These are phyloP conservation scores for Fusarium robinianum DNA, from an alignment of 2,329 filamentous ascomycete genomes.

Conservation along the genomic window DNA sequence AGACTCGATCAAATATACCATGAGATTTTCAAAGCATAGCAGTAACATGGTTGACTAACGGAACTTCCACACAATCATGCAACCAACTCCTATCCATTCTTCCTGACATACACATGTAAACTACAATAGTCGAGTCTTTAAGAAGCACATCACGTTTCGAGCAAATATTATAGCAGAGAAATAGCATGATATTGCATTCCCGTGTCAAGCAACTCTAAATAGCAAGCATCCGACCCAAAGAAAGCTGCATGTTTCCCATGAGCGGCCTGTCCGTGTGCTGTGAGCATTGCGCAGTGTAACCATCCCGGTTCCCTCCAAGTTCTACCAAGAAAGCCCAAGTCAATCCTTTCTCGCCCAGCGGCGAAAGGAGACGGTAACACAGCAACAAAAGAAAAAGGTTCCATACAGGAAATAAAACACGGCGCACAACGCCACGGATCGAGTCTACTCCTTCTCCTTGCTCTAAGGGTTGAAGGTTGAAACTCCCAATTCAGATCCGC, in stretches of 20 bases:
- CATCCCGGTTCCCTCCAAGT: slow-evolving; percentile 13
- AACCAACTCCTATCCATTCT: too few relatives aligned
- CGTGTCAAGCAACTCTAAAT: slow-evolving; percentile 23
- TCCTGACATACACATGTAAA: too few relatives aligned
- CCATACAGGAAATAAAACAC: too few relatives aligned
- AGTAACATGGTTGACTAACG: too few relatives aligned
- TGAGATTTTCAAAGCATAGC: slow-evolving; percentile 1
- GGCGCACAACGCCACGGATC: slow-evolving; percentile 13
- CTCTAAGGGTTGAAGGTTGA: slow-evolving; percentile 5
- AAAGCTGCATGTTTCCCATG: slow-evolving; percentile 15
- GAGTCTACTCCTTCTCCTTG: slow-evolving; percentile 4
- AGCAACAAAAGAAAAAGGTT: slow-evolving; percentile 22
- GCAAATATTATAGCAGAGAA: too few relatives aligned
- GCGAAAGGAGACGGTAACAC: slow-evolving; percentile 12
- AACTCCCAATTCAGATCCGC: slow-evolving; percentile 27
- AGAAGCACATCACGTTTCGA: too few relatives aligned
- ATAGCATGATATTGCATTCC: slow-evolving; percentile 11
- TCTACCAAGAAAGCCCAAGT: slow-evolving; percentile 22
- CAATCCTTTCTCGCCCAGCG: slow-evolving; percentile 22
- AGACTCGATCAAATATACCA: slow-evolving; percentile 30
- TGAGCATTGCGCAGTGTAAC: slow-evolving; percentile 28
- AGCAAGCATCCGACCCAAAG: slow-evolving; percentile 15
- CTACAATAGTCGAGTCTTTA: too few relatives aligned
- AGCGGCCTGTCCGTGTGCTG: slow-evolving; percentile 27
- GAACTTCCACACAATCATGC: too few relatives aligned